Evolutionary conservation across 2,329 filamentous ascomycete genomes (phyloP).

Genomic region (Onygena corvina): DNA sequence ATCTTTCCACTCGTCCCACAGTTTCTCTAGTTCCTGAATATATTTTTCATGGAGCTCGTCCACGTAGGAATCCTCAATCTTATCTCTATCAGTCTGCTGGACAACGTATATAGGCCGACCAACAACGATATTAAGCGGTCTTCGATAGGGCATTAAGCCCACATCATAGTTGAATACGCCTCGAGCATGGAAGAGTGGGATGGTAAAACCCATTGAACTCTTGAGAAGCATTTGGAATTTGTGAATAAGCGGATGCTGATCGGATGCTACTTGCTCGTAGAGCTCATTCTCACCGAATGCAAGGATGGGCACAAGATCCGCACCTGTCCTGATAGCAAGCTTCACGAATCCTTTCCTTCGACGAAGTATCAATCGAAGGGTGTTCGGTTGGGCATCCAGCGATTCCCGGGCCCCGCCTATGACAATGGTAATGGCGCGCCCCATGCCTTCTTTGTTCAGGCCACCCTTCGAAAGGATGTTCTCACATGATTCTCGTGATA

Average conservation of each 20-base stretch:
- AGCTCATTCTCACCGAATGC: constrained; percentile 93
- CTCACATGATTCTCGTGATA: constrained; percentile 83
- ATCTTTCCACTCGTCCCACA: constrained; percentile 39
- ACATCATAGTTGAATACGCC: constrained; percentile 98
- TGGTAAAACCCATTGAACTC: constrained; percentile 77
- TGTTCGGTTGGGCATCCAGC: constrained; percentile 71
- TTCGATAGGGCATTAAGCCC: constrained; percentile 84
- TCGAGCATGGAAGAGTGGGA: constrained; percentile 78
- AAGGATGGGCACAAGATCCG: constrained; percentile 83
- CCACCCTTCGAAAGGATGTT: constrained; percentile 76
- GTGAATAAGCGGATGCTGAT: constrained; percentile 66
- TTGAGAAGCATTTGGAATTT: constrained; percentile 73
- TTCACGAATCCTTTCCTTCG: constrained; percentile 88
- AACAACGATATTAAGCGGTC: constrained; percentile 78
- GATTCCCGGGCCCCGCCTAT: constrained; percentile 86
- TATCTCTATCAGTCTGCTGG: constrained; percentile 42
- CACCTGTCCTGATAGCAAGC: constrained; percentile 80
- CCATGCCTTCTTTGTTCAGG: constrained; percentile 66
- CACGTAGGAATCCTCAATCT: constrained; percentile 62
- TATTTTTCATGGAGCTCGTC: constrained; percentile 71
- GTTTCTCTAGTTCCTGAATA: constrained; percentile 44
- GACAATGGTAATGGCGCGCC: constrained; percentile 92
- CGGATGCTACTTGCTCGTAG: constrained; percentile 76
- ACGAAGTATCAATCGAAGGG: constrained; percentile 64
- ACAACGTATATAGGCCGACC: constrained; percentile 66